Evolutionary conservation across 164 flowering plant genomes (phyloP).

Genomic region (Piper betle): DNA sequence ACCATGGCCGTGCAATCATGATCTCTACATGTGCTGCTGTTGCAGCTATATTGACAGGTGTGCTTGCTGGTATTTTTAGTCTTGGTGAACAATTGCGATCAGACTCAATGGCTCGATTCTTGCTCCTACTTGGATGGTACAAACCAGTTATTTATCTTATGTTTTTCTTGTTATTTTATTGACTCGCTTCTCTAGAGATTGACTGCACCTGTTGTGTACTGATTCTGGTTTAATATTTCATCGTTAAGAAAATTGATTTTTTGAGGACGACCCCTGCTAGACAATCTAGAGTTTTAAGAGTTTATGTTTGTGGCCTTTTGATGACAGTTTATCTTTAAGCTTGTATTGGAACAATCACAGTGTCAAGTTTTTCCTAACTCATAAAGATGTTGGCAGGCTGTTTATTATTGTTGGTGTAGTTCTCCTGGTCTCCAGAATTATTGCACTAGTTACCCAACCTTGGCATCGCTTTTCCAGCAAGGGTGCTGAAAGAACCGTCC

Average conservation of each 20-base stretch:
- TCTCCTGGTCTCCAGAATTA: slow-evolving; percentile 52
- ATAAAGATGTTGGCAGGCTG: slow-evolving; percentile 32
- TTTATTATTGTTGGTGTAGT: slow-evolving; percentile 50
- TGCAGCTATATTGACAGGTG: slow-evolving; percentile 93
- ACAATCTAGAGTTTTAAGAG: too few relatives aligned
- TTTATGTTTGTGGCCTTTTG: too few relatives aligned
- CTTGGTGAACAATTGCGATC: slow-evolving; percentile 85
- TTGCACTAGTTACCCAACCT: slow-evolving; percentile 35
- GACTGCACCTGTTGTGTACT: background rate
- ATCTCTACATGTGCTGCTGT: slow-evolving; percentile 97
- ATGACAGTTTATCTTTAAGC: too few relatives aligned
- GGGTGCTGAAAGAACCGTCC: slow-evolving; percentile 29
- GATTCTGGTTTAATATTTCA: too few relatives aligned
- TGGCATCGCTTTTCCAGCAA: slow-evolving; percentile 18
- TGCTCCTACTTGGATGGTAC: slow-evolving; percentile 90
- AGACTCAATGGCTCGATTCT: slow-evolving; percentile 50
- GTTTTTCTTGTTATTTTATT: slow-evolving; percentile 3
- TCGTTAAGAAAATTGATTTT: too few relatives aligned
- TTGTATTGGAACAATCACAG: too few relatives aligned
- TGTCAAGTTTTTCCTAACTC: background rate
- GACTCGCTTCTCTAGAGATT: background rate
- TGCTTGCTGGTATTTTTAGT: slow-evolving; percentile 93
- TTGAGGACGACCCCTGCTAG: too few relatives aligned
- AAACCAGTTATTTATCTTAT: background rate
- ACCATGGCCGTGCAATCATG: slow-evolving; percentile 94